Evolutionary conservation across 1,284 basidiomycete genomes (phyloP), one percentile per base, ranked within the genome.

Genomic region (Ceratobasidium sp.): DNA sequence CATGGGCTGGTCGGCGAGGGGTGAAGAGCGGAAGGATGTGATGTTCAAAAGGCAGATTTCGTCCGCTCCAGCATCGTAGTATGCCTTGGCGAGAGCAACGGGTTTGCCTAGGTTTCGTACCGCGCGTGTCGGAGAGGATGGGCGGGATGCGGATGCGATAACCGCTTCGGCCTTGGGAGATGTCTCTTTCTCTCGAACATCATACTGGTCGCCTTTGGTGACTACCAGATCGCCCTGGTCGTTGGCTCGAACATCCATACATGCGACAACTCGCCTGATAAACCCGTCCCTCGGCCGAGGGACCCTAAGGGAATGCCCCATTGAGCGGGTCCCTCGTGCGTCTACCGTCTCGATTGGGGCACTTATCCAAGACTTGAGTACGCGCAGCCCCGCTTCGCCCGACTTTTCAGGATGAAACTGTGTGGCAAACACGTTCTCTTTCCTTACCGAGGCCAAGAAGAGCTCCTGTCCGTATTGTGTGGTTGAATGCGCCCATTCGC

Each of bases 321-420:
- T 18, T 3, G 64, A 53, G 16, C 33, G 58, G 21, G n/a, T 54
- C 14, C 33, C 44, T 46, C 59, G 54, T 53, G 54, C 44, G 36
- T 62, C 59, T 23, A 46, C 44, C 44, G 58, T 30, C 46, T 70
- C 61, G 28, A 78, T 78, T 0, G 81, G 79, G 6, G 82, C 86
- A 63, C 86, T 84, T 66, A 99, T 84, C 97, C 97, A 99, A 30
- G 88, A 83, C 63, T 87, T 85, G 48, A 99, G 84, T 54, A 98
- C 85, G 54, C 86, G 84, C 56, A 99, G 85, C 14, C 97, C 97
- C 0, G 94, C 94, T n/a, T 84, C 83, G 16, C 97, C 96, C 1
- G 94, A 96, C 82, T 99, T 99, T 81, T 99, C 97, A 9, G 97
- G 97, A 83, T 99, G 97, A 83, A 98, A 99, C 81, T 99, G 97